phyloP scores from a whole-genome alignment of 1,284 basidiomycete species.

The Peniophora sp. region DNA sequence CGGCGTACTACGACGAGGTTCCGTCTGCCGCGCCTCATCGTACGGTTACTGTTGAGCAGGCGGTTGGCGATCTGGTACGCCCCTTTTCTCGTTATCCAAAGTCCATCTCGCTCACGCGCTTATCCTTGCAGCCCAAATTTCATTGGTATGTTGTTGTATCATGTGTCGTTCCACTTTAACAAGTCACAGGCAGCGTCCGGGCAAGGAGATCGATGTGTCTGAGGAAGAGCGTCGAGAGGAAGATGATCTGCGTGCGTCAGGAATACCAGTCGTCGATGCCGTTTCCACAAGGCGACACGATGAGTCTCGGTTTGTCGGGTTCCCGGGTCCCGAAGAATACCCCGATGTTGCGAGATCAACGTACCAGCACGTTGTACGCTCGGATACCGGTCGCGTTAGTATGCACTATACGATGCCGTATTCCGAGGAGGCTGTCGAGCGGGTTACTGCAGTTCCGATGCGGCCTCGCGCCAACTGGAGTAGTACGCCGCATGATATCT shows the following conservation, averaged over 20 bases:
- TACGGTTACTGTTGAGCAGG: slow-evolving; percentile 49
- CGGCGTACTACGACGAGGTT: slow-evolving; percentile 17
- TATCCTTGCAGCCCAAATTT: slow-evolving; percentile 39
- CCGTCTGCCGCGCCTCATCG: slow-evolving; percentile 50
- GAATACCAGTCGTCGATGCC: background rate
- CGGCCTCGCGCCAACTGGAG: slow-evolving; percentile 34
- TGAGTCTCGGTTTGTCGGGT: background rate
- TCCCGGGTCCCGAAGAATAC: background rate
- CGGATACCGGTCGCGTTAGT: background rate
- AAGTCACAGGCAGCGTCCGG: background rate
- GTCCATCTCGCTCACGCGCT: background rate
- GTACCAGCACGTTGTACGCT: too few species aligned
- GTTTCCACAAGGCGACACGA: background rate
- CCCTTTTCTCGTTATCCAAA: slow-evolving; percentile 4
- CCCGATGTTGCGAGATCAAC: too few species aligned
- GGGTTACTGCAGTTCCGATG: slow-evolving; percentile 45
- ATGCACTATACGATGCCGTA: background rate
- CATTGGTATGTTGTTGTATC: slow-evolving; percentile 40
- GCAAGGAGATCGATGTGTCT: background rate
- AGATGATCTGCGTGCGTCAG: background rate
- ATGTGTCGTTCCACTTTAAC: too few species aligned
- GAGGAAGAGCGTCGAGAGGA: background rate
- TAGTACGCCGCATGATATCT: slow-evolving; percentile 22
- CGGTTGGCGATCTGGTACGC: slow-evolving; percentile 60
- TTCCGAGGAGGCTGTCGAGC: slow-evolving; percentile 13